Evolutionary conservation across 805 yeast species (phyloP).

Genomic region (Candida sonorensis): DNA sequence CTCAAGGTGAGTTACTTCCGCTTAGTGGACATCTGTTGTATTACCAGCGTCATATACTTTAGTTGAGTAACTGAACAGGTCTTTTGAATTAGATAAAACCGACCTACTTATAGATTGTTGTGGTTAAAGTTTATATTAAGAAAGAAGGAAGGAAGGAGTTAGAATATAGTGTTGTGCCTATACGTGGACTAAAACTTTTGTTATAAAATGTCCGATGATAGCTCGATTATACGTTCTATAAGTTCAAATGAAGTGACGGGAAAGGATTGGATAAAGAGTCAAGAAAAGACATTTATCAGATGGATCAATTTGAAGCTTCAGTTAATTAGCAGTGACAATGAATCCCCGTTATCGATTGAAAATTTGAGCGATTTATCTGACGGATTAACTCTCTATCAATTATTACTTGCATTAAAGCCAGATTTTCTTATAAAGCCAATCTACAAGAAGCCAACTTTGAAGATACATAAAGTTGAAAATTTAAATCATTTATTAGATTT

Average conservation of each 20-base stretch:
- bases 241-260: conserved; percentile 2
- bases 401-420: conserved; percentile 29
- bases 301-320: conserved; percentile 40
- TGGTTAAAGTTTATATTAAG: no score
- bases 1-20: no score
- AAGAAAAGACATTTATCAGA: conserved; percentile 41
- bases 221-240: conserved; percentile 2
- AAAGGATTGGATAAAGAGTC: conserved; percentile 35
- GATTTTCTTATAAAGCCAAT: conserved; percentile 15
- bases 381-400: conserved; percentile 33
- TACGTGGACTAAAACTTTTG: no score
- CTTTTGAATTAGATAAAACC: no score
- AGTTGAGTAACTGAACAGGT: no score
- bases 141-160: no score
- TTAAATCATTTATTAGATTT: conserved; percentile 35
- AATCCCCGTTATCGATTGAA: no score
- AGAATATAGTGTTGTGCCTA: no score
- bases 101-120: no score
- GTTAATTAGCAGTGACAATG: conserved; percentile 8
- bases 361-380: conserved; percentile 31
- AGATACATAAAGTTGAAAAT: conserved; percentile 42
- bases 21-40: no score
- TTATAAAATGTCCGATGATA: conserved; percentile 3
- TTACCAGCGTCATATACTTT: no score
- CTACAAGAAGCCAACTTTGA: conserved; percentile 33